phyloP scores from a whole-genome alignment of 257 asterid genomes.

The Jacaranda copaia region DNA sequence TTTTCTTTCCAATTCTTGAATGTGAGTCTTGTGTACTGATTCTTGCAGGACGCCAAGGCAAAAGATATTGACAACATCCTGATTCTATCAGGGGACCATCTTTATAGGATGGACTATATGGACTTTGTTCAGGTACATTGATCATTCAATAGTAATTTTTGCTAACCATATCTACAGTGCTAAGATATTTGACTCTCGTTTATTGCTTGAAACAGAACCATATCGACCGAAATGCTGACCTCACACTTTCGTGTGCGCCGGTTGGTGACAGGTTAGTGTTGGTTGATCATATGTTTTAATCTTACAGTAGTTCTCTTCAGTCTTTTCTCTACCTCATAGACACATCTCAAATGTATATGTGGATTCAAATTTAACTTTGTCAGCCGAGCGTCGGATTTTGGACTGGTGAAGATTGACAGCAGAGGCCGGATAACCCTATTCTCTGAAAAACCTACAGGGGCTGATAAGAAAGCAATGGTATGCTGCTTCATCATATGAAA shows the following conservation, averaged over 20 bases:
- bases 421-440: slow-evolving; percentile 79
- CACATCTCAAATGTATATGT: neutral
- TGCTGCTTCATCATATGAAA: no score
- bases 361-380: slow-evolving; percentile 33
- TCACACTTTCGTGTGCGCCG: slow-evolving; percentile 89
- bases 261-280: slow-evolving; percentile 77
- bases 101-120: slow-evolving; percentile 96
- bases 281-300: no score
- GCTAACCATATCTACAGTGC: neutral
- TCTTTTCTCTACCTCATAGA: neutral
- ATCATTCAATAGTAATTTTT: neutral
- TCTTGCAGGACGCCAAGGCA: slow-evolving; percentile 82
- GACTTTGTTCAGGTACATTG: slow-evolving; percentile 83
- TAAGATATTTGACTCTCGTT: slow-evolving; percentile 22
- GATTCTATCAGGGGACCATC: slow-evolving; percentile 93
- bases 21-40: neutral
- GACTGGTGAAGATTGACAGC: slow-evolving; percentile 88
- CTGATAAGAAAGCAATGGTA: slow-evolving; percentile 88
- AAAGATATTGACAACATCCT: slow-evolving; percentile 82
- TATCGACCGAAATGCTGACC: slow-evolving; percentile 86
- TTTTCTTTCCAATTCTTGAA: slow-evolving; percentile 11
- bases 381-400: slow-evolving; percentile 94
- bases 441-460: slow-evolving; percentile 85
- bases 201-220: slow-evolving; percentile 72
- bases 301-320: neutral